Base-by-base conservation (phyloP, 495 filamentous ascomycete species). In the Neurospora terricola region DNA sequence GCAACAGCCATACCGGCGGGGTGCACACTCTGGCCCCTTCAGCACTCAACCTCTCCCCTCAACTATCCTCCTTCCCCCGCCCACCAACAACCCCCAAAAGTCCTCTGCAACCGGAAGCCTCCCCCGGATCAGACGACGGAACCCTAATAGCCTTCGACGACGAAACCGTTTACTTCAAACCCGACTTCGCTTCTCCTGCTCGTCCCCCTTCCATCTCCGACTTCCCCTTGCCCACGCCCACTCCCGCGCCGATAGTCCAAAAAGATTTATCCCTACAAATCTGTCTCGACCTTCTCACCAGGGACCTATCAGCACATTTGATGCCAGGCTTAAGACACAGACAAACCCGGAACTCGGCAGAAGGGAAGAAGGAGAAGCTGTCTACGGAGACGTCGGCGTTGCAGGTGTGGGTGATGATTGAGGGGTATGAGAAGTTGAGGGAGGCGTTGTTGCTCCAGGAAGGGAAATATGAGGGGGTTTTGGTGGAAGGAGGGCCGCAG, bases 361-460 rank as follows among this genome's bases (percentile, higher is more conserved):
- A 10, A 36, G 54, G 54, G 14, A 66, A 3, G 10, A 75, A 75
- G 76, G 75, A 74, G 1, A 69, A 70, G n/a, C 74, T 77, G 3
- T 42, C 76, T 1, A 75, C 73, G 5, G 81, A 82, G 83, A 88
- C 76, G 74, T 89, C 79, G 82, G 88, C 82, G 79, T 84, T 82
- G 81, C 90, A 79, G 83, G 88, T 87, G 10, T 84, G 83, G 82
- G 80, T 82, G 18, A 86, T 86, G 84, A 86, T 86, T 68, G 84
- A 86, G 75, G 84, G 84, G 38, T 86, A 86, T 70, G 84, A 86
- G 75, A 75, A 79, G 69, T 59, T 86, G 71, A 75, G 81, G 34
- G 82, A 84, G 30, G 78, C 81, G 70, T 36, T 85, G 5, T 69
- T 76, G 1, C 76, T 76, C 0, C 77, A 77, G 45, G 75, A 72